Percentiles rank a stretch among this genome's conserved stretches.
Conservation (phyloP, 1,284 basidiomycete genomes). For the Gomphus bonarii region DNA sequence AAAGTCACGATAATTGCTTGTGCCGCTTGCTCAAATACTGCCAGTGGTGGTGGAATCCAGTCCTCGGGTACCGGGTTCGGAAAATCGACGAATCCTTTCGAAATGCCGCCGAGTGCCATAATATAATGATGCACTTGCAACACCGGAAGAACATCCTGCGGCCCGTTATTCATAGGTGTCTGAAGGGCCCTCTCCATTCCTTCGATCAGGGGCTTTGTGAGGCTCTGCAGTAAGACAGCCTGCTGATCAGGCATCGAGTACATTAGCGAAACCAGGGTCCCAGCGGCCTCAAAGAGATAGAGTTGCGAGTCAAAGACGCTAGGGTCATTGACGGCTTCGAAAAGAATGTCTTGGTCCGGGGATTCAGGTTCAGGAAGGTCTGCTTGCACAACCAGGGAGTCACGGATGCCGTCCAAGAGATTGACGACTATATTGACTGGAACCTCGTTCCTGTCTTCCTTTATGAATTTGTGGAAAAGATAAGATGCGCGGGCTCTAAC, state of each 20-base stretch:
- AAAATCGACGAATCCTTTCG: conserved; percentile 94
- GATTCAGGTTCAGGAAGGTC: conserved; percentile 60
- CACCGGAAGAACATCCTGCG: conserved; percentile 57
- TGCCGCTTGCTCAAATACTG: conserved; percentile 81
- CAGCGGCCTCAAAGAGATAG: conserved; percentile 91
- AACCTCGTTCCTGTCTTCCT: conserved; percentile 75
- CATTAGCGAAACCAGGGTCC: conserved; percentile 74
- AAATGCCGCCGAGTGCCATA: conserved; percentile 89
- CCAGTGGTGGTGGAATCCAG: conserved; percentile 65
- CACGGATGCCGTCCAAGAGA: conserved; percentile 68
- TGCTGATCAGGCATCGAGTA: conserved; percentile 65
- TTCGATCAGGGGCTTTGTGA: conserved; percentile 76
- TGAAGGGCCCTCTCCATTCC: conserved; percentile 66
- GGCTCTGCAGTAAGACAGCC: conserved; percentile 59
- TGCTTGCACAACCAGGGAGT: conserved; percentile 55
- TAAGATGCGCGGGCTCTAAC: conserved; percentile 84
- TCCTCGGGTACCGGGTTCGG: conserved; percentile 56
- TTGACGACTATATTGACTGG: conserved; percentile 61
- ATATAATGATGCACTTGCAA: conserved; percentile 92
- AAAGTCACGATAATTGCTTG: conserved; percentile 85
- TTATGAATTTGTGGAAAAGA: conserved; percentile 89
- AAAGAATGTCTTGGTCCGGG: conserved; percentile 45
- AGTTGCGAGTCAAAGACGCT: conserved; percentile 84
- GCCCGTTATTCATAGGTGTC: conserved; percentile 11
- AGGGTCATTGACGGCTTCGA: conserved; percentile 71